Base-by-base conservation (phyloP, 805 yeast species). In the Saccharomycopsis fibuligera region DNA sequence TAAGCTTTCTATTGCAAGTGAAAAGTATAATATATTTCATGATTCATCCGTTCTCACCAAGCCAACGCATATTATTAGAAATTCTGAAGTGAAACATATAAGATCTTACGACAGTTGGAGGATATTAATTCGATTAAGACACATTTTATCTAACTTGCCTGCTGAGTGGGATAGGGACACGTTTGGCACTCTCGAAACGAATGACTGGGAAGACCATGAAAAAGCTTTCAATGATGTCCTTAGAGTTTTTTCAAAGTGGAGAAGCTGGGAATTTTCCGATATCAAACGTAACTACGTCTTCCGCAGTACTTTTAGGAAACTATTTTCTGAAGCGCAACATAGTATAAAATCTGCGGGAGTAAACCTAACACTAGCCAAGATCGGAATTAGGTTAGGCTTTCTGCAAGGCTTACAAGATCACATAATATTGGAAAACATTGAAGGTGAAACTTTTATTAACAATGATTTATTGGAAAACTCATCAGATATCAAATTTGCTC, bases 41-140 rank as follows among this genome's bases (percentile, higher is more conserved):
- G 98, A 93, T 58, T 95, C 98, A 0, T 79, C 86, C 4, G 96
- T 89, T 17, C 74, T 91, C 45, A 90, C 97, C 1, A 83, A 88
- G 45, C 96, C 97, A 0, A 83, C 96, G 0, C 81, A 85, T 57
- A 78, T 88, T 27, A 75, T 87, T 42, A 71, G 96, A 46, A 75
- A 89, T 2, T 75, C 82, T 2, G 71, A 73, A 17, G 35, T 44
- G 12, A 75, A 80, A 22, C 97, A 90, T 64, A 79, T 88, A 1
- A 70, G 99, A 54, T 77, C 82, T 22, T 78, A 79, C 52, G 86
- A 88, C 56, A 79, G 95, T 58, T 93, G 99, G 99, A 85, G 87
- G 57, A 75, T 90, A 19, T 69, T 87, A 38, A 79, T 88, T 1
- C 72, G 96, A 33, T 64, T 93, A 38, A 73, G 97, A 27, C 95